Evolutionary conservation across 2,329 filamentous ascomycete genomes (phyloP).

Genomic region (Sphaceloma murrayae): DNA sequence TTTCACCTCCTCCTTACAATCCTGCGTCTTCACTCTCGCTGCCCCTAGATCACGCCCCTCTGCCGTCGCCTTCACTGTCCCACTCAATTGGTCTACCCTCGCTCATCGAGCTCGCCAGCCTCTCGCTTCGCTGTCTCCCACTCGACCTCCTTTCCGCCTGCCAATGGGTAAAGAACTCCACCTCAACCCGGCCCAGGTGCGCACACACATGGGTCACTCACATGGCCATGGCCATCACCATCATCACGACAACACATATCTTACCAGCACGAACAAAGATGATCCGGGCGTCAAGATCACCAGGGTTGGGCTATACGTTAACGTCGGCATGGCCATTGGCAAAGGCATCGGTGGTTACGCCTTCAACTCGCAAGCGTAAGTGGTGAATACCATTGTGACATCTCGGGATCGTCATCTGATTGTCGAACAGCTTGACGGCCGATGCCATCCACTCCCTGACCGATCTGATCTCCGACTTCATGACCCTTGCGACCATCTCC

Average conservation of each 20-base stretch:
- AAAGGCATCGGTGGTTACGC: constrained; percentile 88
- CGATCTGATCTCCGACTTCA: constrained; percentile 87
- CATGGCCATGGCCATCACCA: constrained; percentile 55
- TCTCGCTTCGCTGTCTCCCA: constrained; percentile 1
- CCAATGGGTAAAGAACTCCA: constrained; percentile 21
- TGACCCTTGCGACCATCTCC: constrained; percentile 88
- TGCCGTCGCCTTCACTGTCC: neutral
- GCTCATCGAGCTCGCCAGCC: constrained; percentile 23
- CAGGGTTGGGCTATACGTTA: constrained; percentile 75
- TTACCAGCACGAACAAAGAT: constrained; percentile 72
- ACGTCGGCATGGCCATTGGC: constrained; percentile 84
- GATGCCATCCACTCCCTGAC: constrained; percentile 94
- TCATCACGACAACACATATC: constrained; percentile 75
- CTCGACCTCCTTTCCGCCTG: constrained; percentile 11
- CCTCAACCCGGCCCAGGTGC: constrained; percentile 21
- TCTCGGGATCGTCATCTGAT: neutral
- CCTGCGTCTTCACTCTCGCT: constrained; percentile 13
- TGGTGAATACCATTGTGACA: constrained; percentile 3
- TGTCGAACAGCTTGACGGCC: constrained; percentile 38
- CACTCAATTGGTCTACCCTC: constrained; percentile 28
- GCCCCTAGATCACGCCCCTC: neutral
- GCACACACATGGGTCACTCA: constrained; percentile 23
- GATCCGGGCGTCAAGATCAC: constrained; percentile 94
- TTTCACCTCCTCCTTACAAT: constrained; percentile 11
- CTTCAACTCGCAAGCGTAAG: constrained; percentile 72